Conservation (phyloP, 805 yeast species). For the Grigorovia yakushimaensis region DNA sequence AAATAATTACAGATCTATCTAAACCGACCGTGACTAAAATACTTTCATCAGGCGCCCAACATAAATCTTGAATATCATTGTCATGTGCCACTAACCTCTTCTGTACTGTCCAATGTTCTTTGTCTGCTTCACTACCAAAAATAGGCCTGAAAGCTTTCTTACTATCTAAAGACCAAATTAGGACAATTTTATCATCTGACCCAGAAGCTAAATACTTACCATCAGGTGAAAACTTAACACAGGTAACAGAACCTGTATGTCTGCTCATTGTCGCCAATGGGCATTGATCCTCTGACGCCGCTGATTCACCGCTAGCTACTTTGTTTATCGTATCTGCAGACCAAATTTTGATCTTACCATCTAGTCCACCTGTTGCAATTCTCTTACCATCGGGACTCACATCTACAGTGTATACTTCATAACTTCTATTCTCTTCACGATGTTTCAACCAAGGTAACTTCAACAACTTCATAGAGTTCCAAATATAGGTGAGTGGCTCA, state of each 20-base stretch:
- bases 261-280: slow-evolving; percentile 88
- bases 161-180: slow-evolving; percentile 83
- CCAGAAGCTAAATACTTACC: slow-evolving; percentile 90
- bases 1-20: slow-evolving; percentile 83
- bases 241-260: slow-evolving; percentile 95
- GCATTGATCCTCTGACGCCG: slow-evolving; percentile 21
- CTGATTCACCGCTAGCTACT: slow-evolving; percentile 3
- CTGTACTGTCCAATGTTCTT: slow-evolving; percentile 91
- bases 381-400: slow-evolving; percentile 75
- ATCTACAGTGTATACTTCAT: slow-evolving; percentile 78
- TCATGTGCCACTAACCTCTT: slow-evolving; percentile 93
- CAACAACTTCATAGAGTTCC: slow-evolving; percentile 42
- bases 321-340: slow-evolving; percentile 42
- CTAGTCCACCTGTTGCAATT: slow-evolving; percentile 87
- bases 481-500: neutral
- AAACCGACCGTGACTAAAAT: slow-evolving; percentile 88
- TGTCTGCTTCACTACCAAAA: slow-evolving; percentile 66
- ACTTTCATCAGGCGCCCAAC: slow-evolving; percentile 95
- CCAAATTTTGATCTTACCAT: slow-evolving; percentile 92
- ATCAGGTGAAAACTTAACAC: slow-evolving; percentile 84
- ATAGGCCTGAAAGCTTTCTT: slow-evolving; percentile 35
- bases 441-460: slow-evolving; percentile 69
- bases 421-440: slow-evolving; percentile 65
- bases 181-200: slow-evolving; percentile 83
- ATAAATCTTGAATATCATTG: slow-evolving; percentile 93